These are phyloP conservation scores for Amborella trichopoda DNA, from an alignment of 164 flowering plant genomes.

Conservation along the genomic window DNA sequence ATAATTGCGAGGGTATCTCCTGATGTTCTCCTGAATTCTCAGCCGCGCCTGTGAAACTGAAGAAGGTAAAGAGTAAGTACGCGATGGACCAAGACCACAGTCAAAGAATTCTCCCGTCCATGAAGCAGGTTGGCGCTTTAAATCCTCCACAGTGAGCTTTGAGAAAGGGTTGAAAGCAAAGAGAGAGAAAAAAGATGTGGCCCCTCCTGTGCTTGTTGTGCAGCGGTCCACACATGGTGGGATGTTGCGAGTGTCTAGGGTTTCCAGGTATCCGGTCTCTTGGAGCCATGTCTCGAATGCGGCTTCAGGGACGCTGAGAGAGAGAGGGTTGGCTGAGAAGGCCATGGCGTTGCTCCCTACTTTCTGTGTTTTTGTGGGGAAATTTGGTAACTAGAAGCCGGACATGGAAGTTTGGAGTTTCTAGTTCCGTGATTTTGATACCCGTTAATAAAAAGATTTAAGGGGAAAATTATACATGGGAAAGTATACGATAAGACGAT, in stretches of 20 bases:
- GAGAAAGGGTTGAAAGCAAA: slow-evolving; percentile 71
- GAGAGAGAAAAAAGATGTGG: slow-evolving; percentile 34
- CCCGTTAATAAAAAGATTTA: no score
- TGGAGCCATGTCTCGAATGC: slow-evolving; percentile 95
- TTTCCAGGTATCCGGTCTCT: slow-evolving; percentile 78
- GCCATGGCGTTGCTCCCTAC: no score
- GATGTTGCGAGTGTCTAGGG: slow-evolving; percentile 65
- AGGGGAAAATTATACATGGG: no score
- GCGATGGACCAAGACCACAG: slow-evolving; percentile 22
- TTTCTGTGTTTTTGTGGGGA: no score
- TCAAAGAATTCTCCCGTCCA: slow-evolving; percentile 54
- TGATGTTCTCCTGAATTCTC: slow-evolving; percentile 78
- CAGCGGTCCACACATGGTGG: slow-evolving; percentile 21
- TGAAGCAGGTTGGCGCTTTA: slow-evolving; percentile 43
- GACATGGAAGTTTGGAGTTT: no score
- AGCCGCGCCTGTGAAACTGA: slow-evolving; percentile 53
- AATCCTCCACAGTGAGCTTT: slow-evolving; percentile 64
- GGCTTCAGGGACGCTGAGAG: slow-evolving; percentile 73
- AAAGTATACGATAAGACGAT: no score
- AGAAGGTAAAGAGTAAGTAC: slow-evolving; percentile 66
- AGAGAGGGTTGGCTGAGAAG: slow-evolving; percentile 64
- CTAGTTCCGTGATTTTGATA: no score
- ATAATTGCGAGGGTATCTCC: slow-evolving; percentile 75
- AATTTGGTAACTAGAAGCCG: no score
- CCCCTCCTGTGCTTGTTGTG: slow-evolving; percentile 10